Evolutionary conservation across 2,329 filamentous ascomycete species (phyloP), one percentile per base, ranked within the genome.

Genomic region (Pyrenophora tritici-repentis): DNA sequence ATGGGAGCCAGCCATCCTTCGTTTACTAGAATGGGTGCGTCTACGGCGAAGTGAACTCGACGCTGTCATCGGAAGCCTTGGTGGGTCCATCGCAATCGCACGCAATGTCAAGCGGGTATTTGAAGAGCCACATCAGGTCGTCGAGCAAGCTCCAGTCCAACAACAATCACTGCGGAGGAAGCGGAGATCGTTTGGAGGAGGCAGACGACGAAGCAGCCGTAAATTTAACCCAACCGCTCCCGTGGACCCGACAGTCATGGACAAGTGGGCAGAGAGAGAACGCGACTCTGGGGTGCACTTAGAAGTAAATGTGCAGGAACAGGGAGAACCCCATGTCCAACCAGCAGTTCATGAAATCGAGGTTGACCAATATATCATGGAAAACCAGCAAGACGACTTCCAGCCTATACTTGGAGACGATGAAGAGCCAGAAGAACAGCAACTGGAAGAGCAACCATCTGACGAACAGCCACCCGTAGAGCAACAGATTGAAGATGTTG

Each of bases 1-100:
- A 3, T 86, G 82, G 82, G 59, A 73, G 0, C 59, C 68, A 2
- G 81, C 84, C 44, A 63, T 81, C 5, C 56, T 77, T 1, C 66
- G 74, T 7, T 64, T 78, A 5, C 67, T 78, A 1, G 60, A 73
- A 14, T 85, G 83, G 80, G 71, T 76, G 16, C 74, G 75, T 47
- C 56, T 62, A 6, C 75, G 80, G 16, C 70, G 73, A 26, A 59
- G 66, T 5, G 79, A 84, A 51, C 75, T 86, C 35, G 65, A 74
- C 16, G 43, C 61, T 2, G 66, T 73, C 1, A 71, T 85, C 14
- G 59, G 67, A 8, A 42, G 59, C 2, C 73, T 76, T 50, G 79
- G 79, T 2, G 78, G 78, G n/a, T 58, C 78, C 10, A 62, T 72
- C 10, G 62, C 53, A n/a, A 75, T 81, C 41, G 45, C 70, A 9